Evolutionary conservation across 2,329 filamentous ascomycete species (phyloP), one percentile per base, ranked within the genome.

Genomic region (Zymoseptoria tritici): DNA sequence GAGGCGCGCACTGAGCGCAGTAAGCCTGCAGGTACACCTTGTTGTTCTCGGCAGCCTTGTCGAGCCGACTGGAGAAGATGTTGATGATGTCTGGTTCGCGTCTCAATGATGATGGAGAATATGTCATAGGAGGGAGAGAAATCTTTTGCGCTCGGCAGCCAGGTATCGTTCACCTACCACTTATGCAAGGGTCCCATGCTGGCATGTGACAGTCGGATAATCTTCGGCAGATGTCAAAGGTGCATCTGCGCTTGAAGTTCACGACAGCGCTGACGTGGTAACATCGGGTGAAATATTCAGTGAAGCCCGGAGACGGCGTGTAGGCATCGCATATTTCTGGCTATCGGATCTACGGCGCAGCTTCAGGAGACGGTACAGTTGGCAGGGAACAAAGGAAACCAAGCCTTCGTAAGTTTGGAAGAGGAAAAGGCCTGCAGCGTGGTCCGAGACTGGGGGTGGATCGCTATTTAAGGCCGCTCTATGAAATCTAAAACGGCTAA

Each of bases 281-380:
- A 42, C 3, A 42, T 6, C 11, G 16, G 3, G 36, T 6, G n/a
- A 16, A 6, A 5, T 6, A 5, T 6, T 42, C 36, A 3, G 16
- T 13, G 2, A 6, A 42, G 16, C 36, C 4, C 24, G 24, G 24
- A 26, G 24, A 26, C 24, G 3, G 7, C 4, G 2, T 6, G 7
- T 26, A 8, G 3, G 7, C 24, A 26, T 26, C 7, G 24, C 7
- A 26, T 26, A 26, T 26, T 6, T 26, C 24, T 26, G 24, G 7
- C 24, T 8, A 77, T 84, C 61, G 83, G 83, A 2, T 74, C 78
- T n/a, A 83, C 84, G 0, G 69, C 68, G 52, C 80, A 87, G 65
- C 86, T 87, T 60, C 73, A 78, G 55, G 80, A 84, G 66, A 87
- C 87, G 85, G 66, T 88, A 58, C 65, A 80, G 58, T 78, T 87